Evolutionary conservation across 495 filamentous ascomycete genomes (phyloP).

Genomic region (Podospora australis): DNA sequence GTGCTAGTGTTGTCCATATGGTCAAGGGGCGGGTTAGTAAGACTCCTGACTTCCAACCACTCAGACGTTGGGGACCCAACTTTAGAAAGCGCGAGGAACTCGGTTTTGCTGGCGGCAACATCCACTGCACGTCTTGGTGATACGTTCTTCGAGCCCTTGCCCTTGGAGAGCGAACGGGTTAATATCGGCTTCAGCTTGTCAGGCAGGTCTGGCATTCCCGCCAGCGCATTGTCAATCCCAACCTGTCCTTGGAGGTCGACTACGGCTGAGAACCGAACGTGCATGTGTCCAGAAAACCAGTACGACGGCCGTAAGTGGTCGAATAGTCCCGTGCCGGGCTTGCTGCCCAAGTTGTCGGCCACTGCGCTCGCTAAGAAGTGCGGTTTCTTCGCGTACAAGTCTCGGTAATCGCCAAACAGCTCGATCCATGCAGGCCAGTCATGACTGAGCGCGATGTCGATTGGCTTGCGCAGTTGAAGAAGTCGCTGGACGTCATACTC

Average conservation of each 20-base stretch:
- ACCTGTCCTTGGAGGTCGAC: background rate
- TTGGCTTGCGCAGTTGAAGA: slow-evolving; percentile 68
- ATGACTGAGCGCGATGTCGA: slow-evolving; percentile 87
- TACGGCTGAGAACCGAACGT: slow-evolving; percentile 58
- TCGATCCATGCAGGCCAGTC: slow-evolving; percentile 89
- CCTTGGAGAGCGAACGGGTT: too few species aligned
- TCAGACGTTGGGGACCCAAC: too few species aligned
- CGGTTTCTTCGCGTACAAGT: slow-evolving; percentile 63
- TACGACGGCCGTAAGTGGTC: slow-evolving; percentile 72
- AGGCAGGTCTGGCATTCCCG: background rate
- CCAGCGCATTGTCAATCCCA: background rate
- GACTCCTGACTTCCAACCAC: too few species aligned
- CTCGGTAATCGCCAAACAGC: slow-evolving; percentile 55
- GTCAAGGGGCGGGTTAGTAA: too few species aligned
- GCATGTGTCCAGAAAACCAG: slow-evolving; percentile 94
- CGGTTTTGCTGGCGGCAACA: too few species aligned
- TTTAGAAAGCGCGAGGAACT: too few species aligned
- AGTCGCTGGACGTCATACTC: slow-evolving; percentile 89
- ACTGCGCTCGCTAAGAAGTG: slow-evolving; percentile 67
- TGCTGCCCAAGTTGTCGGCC: slow-evolving; percentile 66
- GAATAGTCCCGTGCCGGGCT: slow-evolving; percentile 69
- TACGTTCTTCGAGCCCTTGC: too few species aligned
- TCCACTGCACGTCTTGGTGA: too few species aligned
- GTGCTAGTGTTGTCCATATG: too few species aligned
- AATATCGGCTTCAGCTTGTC: too few species aligned